Evolutionary conservation across 2,329 filamentous ascomycete genomes (phyloP).

Genomic region (Zasmidium citrigriseum): DNA sequence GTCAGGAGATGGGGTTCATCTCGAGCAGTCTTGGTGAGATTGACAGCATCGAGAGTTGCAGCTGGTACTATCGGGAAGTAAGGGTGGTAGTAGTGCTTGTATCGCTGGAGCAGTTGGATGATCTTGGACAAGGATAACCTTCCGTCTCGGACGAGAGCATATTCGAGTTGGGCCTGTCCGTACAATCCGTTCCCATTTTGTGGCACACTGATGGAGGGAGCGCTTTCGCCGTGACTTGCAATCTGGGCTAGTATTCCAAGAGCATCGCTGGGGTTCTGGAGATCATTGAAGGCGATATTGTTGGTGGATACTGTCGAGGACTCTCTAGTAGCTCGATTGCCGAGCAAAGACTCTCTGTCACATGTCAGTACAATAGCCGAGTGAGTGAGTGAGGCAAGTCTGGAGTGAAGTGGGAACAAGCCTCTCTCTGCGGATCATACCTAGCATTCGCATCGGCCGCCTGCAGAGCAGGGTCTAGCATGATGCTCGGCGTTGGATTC

Average conservation of each 20-base stretch:
- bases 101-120: conserved; percentile 57
- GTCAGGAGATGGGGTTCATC: conserved; percentile 69
- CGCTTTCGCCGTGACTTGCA: conserved; percentile 38
- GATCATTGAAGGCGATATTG: conserved; percentile 41
- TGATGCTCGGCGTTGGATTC: conserved; percentile 27
- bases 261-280: conserved; percentile 53
- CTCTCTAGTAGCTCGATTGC: conserved; percentile 25
- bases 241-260: conserved; percentile 51
- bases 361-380: conserved; percentile 11
- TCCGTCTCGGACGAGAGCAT: conserved; percentile 44
- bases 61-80: conserved; percentile 69
- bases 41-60: conserved; percentile 57
- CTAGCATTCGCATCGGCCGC: conserved; percentile 23
- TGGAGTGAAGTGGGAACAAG: background rate
- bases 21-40: conserved; percentile 58
- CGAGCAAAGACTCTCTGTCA: conserved; percentile 10
- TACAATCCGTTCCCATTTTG: conserved; percentile 5
- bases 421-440: conserved; percentile 3
- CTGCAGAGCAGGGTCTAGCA: conserved; percentile 34
- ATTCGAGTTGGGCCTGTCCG: conserved; percentile 39
- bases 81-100: conserved; percentile 66
- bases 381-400: background rate
- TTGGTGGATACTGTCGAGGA: conserved; percentile 31
- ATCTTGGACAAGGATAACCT: conserved; percentile 48
- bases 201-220: conserved; percentile 1